A percentile compares a stretch with the other conserved stretches of the same genome.
These are phyloP conservation scores for Keithomyces neogunnii DNA, from an alignment of 2,329 filamentous ascomycete species.

Conservation along the genomic window DNA sequence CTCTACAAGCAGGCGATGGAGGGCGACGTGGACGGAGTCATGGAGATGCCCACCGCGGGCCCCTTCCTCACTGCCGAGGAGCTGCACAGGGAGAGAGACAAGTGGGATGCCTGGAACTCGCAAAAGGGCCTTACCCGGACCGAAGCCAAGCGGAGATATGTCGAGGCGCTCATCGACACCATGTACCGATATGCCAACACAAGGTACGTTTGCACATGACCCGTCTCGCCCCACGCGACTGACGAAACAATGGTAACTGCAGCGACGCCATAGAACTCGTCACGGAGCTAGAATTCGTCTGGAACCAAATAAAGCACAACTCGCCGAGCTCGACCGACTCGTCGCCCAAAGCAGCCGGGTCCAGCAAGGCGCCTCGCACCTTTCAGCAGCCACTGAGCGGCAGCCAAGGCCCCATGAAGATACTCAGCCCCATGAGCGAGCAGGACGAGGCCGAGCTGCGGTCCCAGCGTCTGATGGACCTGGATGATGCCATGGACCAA, in stretches of 20 bases:
- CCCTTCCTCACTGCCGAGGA: conserved; percentile 43
- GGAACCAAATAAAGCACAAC: conserved; percentile 94
- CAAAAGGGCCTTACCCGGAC: conserved; percentile 78
- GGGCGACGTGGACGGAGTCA: conserved; percentile 89
- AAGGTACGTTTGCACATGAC: conserved; percentile 39
- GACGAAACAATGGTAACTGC: neutral
- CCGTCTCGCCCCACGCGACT: neutral
- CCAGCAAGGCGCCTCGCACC: conserved; percentile 25
- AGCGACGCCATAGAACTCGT: conserved; percentile 82
- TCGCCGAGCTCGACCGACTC: conserved; percentile 55
- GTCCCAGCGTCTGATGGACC: conserved; percentile 38
- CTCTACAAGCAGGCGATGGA: conserved; percentile 99
- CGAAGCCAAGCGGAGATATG: conserved; percentile 89
- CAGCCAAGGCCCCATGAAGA: conserved; percentile 51
- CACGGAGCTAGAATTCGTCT: conserved; percentile 94
- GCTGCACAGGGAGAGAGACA: conserved; percentile 50
- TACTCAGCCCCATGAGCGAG: conserved; percentile 81
- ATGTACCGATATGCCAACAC: conserved; percentile 96
- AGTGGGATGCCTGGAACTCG: conserved; percentile 94
- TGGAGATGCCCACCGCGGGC: conserved; percentile 63
- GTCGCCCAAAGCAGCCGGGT: conserved; percentile 39
- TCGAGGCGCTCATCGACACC: conserved; percentile 87
- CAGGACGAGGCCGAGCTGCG: conserved; percentile 59
- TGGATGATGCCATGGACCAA: conserved; percentile 36
- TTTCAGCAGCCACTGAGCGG: conserved; percentile 40